phyloP scores from a whole-genome alignment of 192 early-diverging fungal genomes.

The Rhizoclosmatium sp. region DNA sequence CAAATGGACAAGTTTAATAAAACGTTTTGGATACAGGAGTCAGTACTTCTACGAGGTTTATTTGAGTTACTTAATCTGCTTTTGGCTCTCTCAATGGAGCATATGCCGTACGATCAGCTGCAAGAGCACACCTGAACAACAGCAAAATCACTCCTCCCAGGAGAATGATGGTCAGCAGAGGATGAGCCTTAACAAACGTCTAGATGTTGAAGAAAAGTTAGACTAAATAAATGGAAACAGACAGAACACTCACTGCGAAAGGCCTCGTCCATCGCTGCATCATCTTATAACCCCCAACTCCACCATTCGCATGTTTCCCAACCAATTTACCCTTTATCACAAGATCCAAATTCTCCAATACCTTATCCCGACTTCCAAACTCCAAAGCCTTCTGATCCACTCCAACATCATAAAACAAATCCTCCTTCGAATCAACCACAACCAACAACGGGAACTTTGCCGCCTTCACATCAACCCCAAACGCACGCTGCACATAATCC shows the following conservation, averaged over 20 bases:
- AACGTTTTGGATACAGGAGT: too few species aligned
- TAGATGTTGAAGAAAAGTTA: too few species aligned
- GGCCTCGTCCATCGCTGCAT: neutral
- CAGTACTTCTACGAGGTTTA: too few species aligned
- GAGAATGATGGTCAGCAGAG: too few species aligned
- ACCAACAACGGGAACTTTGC: slow-evolving; percentile 42
- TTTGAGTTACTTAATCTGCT: too few species aligned
- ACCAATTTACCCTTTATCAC: slow-evolving; percentile 4
- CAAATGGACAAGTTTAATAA: too few species aligned
- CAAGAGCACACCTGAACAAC: too few species aligned
- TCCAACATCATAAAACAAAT: slow-evolving; percentile 48
- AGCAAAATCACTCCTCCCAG: too few species aligned
- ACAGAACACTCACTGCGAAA: slow-evolving; percentile 2
- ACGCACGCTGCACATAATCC: slow-evolving; percentile 51
- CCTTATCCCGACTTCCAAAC: neutral
- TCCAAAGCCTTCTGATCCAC: neutral
- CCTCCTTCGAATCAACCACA: slow-evolving; percentile 52
- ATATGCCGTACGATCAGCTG: too few species aligned
- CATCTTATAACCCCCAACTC: neutral
- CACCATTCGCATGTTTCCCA: neutral
- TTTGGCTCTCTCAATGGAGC: too few species aligned
- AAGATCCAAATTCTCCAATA: slow-evolving; percentile 18
- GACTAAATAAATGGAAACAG: too few species aligned
- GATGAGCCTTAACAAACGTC: too few species aligned
- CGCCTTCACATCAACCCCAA: slow-evolving; percentile 41